Evolutionary conservation across 208 protist species (phyloP), one percentile per base, ranked within the genome.

Genomic region (Tritrichomonas foetus): DNA sequence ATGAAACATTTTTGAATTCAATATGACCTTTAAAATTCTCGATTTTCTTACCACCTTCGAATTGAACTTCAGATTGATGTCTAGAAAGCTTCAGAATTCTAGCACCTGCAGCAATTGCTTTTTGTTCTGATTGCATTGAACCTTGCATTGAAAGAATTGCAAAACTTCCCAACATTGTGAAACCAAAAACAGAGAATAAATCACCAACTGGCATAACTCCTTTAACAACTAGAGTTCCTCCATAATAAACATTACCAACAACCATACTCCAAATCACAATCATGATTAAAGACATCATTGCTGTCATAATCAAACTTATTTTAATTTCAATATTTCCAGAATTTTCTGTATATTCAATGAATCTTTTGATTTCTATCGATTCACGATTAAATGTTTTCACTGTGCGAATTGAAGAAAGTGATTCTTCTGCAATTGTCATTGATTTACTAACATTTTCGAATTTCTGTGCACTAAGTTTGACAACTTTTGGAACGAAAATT

Each of bases 361-460:
- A 89, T 57, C 78, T 25, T 22, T 89, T 3, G 47, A 53, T 39
- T 57, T 89, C 78, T 3, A 33, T 33, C 0, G 53, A 41, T 89
- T 89, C 78, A 2, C 78, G 5, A n/a, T 89, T 89, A n/a, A 84
- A 94, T 16, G 50, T 66, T 66, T 50, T 47, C 3, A 94, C 93
- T 30, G 93, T 94, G 44, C 93, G 30, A 84, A 94, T 89, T 20
- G 50, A 2, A 44, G 93, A 94, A 20, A 94, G 55, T 66, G 93
- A 72, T 89, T 94, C 93, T 53, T 94, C 93, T 55, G 93, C 93
- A 78, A 94, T 89, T 55, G 75, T 89, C 57, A 89, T 89, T 2
- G 57, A 57, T 39, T 89, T 53, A 20, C 27, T 0, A 39, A 57
- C 16, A 20, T 27, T 57, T 3, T 44, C 13, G 47, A 89, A 89